Evolutionary conservation across 2,329 filamentous ascomycete species (phyloP), one percentile per base, ranked within the genome.

Genomic region (Colletotrichum australisinense): DNA sequence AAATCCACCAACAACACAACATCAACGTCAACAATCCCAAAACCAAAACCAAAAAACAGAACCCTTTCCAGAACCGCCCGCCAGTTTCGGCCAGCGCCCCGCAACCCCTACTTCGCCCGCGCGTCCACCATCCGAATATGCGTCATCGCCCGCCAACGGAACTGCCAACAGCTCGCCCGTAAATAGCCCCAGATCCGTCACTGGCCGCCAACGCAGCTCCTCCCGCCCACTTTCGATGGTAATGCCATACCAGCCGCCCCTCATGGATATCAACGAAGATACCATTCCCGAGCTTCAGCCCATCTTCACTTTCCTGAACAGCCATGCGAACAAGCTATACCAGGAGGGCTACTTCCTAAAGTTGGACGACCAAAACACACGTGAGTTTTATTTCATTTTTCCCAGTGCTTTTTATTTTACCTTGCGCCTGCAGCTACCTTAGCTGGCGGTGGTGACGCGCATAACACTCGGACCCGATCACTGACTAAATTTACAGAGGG

Each of bases 291-390:
- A 99, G 87, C 88, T 99, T 75, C 93, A 95, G 84, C 96, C 95
- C 76, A 95, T 98, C 79, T 98, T 98, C 83, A 94, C 91, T 74
- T 97, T 95, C 80, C 89, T 99, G 76, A 98, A 98, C 84, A 97
- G 93, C 83, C 97, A 99, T 82, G 93, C 92, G 71, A 98, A 98
- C 83, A 98, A 98, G 85, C 87, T 98, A 69, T 99, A 98, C 82
- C 95, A 98, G 78, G 97, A 99, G 84, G 97, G 97, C 49, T 99
- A 98, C 80, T 98, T 99, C 77, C 85, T 99, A 78, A 99, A 98
- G 84, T 87, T 99, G 62, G 96, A 98, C 82, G 97, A 99, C 83
- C 92, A 98, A 77, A 97, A 98, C 80, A 93, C 92, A 68, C 92
- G 95, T 98, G 89, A 78, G 94, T 90, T 71, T 72, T 42, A 46